Base-by-base conservation (phyloP, 2,329 filamentous ascomycete genomes). In the Coniochaeta hoffmannii region DNA sequence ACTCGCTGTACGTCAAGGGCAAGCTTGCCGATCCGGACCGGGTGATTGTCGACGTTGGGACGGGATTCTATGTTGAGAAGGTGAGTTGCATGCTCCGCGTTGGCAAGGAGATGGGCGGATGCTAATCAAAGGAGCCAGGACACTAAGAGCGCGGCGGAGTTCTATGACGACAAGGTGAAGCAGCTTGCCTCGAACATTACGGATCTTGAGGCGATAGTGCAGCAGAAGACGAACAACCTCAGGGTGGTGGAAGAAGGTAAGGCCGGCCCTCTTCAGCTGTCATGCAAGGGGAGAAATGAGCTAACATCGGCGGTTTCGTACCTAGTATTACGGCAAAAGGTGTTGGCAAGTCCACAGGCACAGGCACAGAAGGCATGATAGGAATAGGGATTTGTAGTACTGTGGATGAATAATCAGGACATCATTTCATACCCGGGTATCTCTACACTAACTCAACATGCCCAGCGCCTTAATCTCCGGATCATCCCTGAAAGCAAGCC, bases 21-120 rank as follows among this genome's bases (percentile, higher is more conserved):
- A 86, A 81, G 36, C 77, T 97, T 38, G 80, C 88, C 49, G 83
- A 87, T 69, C 80, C 86, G 1, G 82, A 89, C 56, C 86, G 85
- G 58, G 90, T 96, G 7, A 78, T 97, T 57, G 90, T 97, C 38
- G 93, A 97, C 70, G 85, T 97, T 19, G 93, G 93, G 19, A 97
- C 93, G 1, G 93, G 93, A 0, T 97, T 95, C 69, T 92, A 91
- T 66, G 86, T 97, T 54, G 92, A 97, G 73, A 99, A 99, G 83
- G 87, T 88, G 61, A 56, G 66, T 55, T 24, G 35, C 4, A 3
- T 12, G 3, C 38, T 4, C 22, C 15, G 34, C 5, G 15, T 28
- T n/a, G n/a, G n/a, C n/a, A n/a, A n/a, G 41, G 41, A 15, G 2
- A 19, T 1, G 14, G 22, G 2, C 10, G 7, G 12, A 15, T 15